Evolutionary conservation across 495 filamentous ascomycete species (phyloP).

Genomic region (Tuber melanosporum): DNA sequence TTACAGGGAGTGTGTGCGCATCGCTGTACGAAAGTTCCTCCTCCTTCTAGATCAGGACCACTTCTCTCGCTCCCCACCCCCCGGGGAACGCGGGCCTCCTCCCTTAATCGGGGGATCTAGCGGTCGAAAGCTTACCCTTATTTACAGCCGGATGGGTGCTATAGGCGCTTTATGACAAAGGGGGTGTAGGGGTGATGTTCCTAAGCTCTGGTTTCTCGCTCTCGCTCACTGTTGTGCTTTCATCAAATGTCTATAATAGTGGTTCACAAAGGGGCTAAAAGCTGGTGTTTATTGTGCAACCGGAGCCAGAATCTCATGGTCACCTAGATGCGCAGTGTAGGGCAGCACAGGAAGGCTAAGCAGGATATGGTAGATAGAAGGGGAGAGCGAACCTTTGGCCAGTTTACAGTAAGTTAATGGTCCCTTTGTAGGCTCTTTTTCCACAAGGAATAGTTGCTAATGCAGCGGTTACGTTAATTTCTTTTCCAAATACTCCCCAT

Average conservation of each 20-base stretch:
- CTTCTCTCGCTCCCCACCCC: background rate
- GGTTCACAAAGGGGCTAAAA: background rate
- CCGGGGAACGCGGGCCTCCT: background rate
- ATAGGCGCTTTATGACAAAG: background rate
- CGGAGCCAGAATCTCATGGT: background rate
- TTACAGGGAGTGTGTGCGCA: background rate
- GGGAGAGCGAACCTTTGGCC: background rate
- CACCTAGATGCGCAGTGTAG: background rate
- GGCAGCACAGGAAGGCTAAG: background rate
- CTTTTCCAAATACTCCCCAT: background rate
- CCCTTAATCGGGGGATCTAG: background rate
- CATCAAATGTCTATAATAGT: background rate
- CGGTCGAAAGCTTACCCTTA: background rate
- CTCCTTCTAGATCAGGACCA: background rate
- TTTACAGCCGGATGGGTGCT: background rate
- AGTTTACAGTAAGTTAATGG: background rate
- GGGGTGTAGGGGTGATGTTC: background rate
- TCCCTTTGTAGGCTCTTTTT: background rate
- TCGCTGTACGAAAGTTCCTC: background rate
- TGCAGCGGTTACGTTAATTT: background rate
- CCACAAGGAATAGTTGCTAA: background rate
- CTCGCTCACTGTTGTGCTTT: background rate
- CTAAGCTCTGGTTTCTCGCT: background rate
- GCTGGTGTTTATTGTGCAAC: background rate
- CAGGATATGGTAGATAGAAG: background rate